Percentiles rank a stretch among this genome's conserved stretches.
These are phyloP conservation scores for Candida schatavii DNA, from an alignment of 805 yeast genomes.

Conservation along the genomic window DNA sequence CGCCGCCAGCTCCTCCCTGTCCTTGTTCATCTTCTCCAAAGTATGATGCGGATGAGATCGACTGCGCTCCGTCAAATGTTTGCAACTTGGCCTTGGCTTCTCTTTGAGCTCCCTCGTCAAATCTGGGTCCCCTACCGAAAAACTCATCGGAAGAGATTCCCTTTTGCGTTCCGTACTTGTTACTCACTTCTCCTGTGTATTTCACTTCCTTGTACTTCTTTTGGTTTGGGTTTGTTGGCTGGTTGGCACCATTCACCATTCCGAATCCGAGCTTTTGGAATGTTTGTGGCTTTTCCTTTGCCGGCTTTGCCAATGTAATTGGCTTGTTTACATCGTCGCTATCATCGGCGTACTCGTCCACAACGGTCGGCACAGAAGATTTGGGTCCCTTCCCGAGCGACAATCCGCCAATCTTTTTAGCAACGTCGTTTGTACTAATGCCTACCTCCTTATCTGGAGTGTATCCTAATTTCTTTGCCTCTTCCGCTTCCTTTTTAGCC, in stretches of 20 bases:
- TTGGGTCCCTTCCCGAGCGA: neutral
- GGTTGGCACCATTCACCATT: constrained; percentile 67
- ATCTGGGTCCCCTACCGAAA: constrained; percentile 80
- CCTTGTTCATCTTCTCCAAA: constrained; percentile 77
- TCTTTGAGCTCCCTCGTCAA: constrained; percentile 69
- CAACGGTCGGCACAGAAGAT: neutral
- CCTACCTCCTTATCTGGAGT: constrained; percentile 33
- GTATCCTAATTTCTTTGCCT: constrained; percentile 54
- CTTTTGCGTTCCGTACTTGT: constrained; percentile 83
- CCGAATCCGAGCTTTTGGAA: constrained; percentile 89
- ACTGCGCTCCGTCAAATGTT: constrained; percentile 78
- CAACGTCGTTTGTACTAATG: neutral
- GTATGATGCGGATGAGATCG: constrained; percentile 89
- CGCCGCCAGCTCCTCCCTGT: constrained; percentile 13
- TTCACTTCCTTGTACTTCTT: constrained; percentile 51
- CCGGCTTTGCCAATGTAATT: constrained; percentile 18
- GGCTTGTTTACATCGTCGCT: constrained; percentile 6
- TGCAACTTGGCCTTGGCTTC: constrained; percentile 84
- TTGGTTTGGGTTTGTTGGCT: constrained; percentile 20
- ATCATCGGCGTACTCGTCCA: constrained; percentile 2
- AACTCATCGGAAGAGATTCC: constrained; percentile 94
- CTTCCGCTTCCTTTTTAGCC: constrained; percentile 81
- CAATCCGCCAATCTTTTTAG: constrained; percentile 5
- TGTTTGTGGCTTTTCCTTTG: constrained; percentile 57
- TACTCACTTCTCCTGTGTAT: constrained; percentile 72